A percentile compares a stretch with the other conserved stretches of the same genome.
These are phyloP conservation scores for Cerioporus squamosus DNA, from an alignment of 1,284 basidiomycete species.

Conservation along the genomic window DNA sequence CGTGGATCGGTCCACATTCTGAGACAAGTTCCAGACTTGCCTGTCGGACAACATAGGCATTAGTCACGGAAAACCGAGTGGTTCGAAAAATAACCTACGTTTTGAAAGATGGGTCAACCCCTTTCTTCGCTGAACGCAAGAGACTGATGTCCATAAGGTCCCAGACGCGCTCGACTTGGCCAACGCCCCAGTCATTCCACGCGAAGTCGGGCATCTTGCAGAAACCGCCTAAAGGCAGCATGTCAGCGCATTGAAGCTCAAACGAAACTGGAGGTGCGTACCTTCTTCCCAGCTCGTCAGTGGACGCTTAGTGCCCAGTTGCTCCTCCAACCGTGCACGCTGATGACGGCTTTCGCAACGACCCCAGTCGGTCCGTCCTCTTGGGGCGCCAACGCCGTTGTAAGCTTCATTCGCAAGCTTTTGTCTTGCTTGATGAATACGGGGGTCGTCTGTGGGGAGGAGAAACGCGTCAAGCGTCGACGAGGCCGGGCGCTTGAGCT, in stretches of 20 bases:
- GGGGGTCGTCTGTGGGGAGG: conserved; percentile 88
- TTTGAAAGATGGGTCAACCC: conserved; percentile 85
- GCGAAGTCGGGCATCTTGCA: conserved; percentile 90
- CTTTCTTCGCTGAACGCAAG: conserved; percentile 80
- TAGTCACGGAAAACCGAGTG: not conserved
- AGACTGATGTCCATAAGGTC: conserved; percentile 93
- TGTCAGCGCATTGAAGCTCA: not conserved
- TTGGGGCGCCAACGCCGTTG: conserved; percentile 60
- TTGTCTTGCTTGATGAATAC: conserved; percentile 88
- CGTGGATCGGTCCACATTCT: conserved; percentile 92
- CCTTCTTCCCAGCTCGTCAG: conserved; percentile 95
- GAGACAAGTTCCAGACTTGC: conserved; percentile 95
- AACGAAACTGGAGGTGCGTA: conserved; percentile 32
- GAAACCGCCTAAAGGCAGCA: conserved; percentile 60
- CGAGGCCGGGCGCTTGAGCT: conserved; percentile 84
- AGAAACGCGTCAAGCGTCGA: conserved; percentile 91
- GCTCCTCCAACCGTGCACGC: conserved; percentile 84
- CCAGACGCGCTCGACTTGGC: conserved; percentile 93
- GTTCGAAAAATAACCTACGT: conserved; percentile 54
- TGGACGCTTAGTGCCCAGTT: conserved; percentile 83
- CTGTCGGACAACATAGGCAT: conserved; percentile 38
- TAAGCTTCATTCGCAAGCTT: conserved; percentile 76
- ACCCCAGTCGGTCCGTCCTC: conserved; percentile 87
- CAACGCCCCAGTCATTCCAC: conserved; percentile 92
- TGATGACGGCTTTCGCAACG: conserved; percentile 94